Evolutionary conservation across 129 eudicot species (phyloP).

Genomic region (Flaveria sonorensis): DNA sequence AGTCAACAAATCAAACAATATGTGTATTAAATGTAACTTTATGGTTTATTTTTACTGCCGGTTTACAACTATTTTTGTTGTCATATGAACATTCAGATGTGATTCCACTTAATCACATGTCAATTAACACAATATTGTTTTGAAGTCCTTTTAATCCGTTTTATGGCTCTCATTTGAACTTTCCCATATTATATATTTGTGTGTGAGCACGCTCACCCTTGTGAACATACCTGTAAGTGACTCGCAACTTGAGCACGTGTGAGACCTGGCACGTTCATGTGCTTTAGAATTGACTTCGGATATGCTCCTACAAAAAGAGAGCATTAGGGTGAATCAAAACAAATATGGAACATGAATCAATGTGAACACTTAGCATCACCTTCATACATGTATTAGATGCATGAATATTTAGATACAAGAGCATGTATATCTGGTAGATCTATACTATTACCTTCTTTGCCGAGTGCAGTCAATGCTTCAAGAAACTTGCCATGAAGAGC

Average conservation of each 20-base stretch:
- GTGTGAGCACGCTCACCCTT: neutral
- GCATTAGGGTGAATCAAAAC: neutral
- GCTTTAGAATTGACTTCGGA: slow-evolving; percentile 9
- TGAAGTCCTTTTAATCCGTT: neutral
- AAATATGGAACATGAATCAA: neutral
- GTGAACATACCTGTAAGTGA: slow-evolving; percentile 25
- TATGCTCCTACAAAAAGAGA: slow-evolving; percentile 6
- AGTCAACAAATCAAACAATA: neutral
- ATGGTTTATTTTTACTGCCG: too few species aligned
- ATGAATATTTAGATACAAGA: neutral
- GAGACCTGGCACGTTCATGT: slow-evolving; percentile 15
- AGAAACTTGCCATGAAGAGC: slow-evolving; percentile 11
- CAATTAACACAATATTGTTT: neutral
- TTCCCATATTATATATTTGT: neutral
- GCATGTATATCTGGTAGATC: neutral
- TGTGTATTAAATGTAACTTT: neutral
- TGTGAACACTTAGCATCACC: neutral
- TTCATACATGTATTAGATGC: neutral
- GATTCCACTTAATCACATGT: neutral
- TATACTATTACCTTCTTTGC: slow-evolving; percentile 12
- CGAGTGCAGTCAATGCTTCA: slow-evolving; percentile 1
- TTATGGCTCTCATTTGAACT: neutral
- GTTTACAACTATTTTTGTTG: neutral
- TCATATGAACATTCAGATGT: neutral
- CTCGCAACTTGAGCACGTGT: slow-evolving; percentile 18